Conservation (phyloP, 1,139 yeast species). For the Candida glucosophila region DNA sequence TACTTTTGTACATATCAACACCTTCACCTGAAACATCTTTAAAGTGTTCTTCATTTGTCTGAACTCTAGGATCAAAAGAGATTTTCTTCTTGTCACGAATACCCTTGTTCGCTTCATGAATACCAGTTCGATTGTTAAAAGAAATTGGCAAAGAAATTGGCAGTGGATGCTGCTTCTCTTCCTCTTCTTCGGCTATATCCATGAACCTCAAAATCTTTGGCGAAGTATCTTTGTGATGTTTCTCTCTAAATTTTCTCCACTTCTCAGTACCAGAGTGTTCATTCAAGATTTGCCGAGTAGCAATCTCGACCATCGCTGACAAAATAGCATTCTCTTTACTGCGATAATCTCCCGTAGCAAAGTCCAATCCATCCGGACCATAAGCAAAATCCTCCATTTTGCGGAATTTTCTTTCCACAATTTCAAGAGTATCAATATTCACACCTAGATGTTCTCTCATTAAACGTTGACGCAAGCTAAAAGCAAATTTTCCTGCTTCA, state of each 20-base stretch:
- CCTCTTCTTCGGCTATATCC: conserved; percentile 11
- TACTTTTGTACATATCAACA: conserved; percentile 46
- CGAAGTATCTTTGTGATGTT: conserved; percentile 4
- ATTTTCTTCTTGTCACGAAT: conserved; percentile 74
- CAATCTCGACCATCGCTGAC: conserved; percentile 70
- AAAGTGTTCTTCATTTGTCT: conserved; percentile 53
- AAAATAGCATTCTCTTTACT: conserved; percentile 23
- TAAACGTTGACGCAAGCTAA: conserved; percentile 75
- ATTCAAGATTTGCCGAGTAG: conserved; percentile 56
- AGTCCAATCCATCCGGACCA: conserved; percentile 31
- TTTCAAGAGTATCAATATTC: conserved; percentile 79
- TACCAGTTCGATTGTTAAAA: conserved; percentile 81
- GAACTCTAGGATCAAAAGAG: conserved; percentile 75
- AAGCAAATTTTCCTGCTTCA: conserved; percentile 81
- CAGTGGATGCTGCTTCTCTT: conserved; percentile 19
- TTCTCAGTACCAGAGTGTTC: conserved; percentile 35
- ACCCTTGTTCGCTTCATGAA: conserved; percentile 67
- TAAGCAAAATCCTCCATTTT: conserved; percentile 51
- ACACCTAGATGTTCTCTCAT: conserved; percentile 97
- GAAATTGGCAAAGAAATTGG: conserved; percentile 48
- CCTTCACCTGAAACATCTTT: conserved; percentile 76
- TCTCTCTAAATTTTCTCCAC: conserved; percentile 35
- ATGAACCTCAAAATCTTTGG: no score
- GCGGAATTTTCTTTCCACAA: conserved; percentile 68
- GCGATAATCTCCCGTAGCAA: conserved; percentile 34